Evolutionary conservation across 768 basidiomycete species (phyloP).

Genomic region (Sarcodon sp.): DNA sequence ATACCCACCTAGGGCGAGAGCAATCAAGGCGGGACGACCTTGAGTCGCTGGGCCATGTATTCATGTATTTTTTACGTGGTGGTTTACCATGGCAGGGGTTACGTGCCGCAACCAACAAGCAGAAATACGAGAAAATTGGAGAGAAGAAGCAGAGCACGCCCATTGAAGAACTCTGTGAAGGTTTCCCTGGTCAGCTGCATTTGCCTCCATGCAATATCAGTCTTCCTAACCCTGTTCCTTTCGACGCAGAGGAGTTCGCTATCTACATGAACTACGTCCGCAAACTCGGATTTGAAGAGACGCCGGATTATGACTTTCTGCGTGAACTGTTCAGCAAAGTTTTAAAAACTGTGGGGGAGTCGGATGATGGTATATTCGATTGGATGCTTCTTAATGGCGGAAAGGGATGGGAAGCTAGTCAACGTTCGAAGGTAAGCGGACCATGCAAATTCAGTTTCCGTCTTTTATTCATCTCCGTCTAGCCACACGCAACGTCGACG

Average conservation of each 20-base stretch:
- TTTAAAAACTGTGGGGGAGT: slow-evolving; percentile 74
- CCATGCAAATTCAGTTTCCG: neutral
- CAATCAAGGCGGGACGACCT: slow-evolving; percentile 91
- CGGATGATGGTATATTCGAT: slow-evolving; percentile 87
- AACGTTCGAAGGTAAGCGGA: slow-evolving; percentile 8
- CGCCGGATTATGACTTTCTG: slow-evolving; percentile 96
- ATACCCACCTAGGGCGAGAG: slow-evolving; percentile 94
- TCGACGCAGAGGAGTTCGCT: slow-evolving; percentile 75
- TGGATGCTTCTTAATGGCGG: slow-evolving; percentile 94
- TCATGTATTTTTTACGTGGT: slow-evolving; percentile 98
- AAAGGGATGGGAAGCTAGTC: slow-evolving; percentile 90
- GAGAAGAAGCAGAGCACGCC: slow-evolving; percentile 96
- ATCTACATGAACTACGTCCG: slow-evolving; percentile 99
- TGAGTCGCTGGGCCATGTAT: slow-evolving; percentile 95
- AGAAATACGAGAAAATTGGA: slow-evolving; percentile 99
- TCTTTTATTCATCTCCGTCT: neutral
- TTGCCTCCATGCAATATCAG: slow-evolving; percentile 1
- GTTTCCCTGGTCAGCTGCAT: slow-evolving; percentile 67
- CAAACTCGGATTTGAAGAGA: slow-evolving; percentile 95
- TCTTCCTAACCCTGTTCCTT: neutral
- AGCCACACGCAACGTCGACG: slow-evolving; percentile 5
- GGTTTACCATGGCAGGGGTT: slow-evolving; percentile 98
- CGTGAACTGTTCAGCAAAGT: slow-evolving; percentile 91
- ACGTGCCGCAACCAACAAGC: slow-evolving; percentile 97
- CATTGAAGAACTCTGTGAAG: slow-evolving; percentile 89